Percentiles rank a stretch among this genome's conserved stretches.
These are phyloP conservation scores for Penicillium griseofulvum DNA, from an alignment of 2,329 filamentous ascomycete genomes.

Conservation along the genomic window DNA sequence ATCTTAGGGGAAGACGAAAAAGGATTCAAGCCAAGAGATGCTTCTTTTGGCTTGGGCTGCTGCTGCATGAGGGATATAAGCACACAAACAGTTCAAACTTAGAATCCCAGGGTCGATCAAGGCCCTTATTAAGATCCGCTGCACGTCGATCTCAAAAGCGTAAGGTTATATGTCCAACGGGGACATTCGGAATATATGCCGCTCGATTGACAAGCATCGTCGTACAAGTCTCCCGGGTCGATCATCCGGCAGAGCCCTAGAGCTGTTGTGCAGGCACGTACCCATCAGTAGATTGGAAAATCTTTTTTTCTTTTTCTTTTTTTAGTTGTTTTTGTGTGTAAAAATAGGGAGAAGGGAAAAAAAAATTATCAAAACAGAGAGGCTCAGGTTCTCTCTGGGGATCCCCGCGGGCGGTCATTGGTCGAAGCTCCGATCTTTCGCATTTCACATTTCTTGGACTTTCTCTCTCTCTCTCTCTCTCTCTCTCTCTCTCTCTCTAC, in stretches of 20 bases:
- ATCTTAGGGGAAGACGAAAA: not conserved
- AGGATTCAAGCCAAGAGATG: not conserved
- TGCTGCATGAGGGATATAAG: constrained; percentile 18
- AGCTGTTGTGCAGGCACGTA: not conserved
- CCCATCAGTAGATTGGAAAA: not conserved
- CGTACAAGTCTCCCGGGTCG: constrained; percentile 30
- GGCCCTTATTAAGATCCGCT: constrained; percentile 12
- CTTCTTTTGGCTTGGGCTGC: constrained; percentile 15
- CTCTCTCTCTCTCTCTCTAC: not conserved
- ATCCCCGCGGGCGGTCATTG: constrained; percentile 15
- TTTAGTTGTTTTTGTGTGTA: too few relatives aligned
- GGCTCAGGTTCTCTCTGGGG: constrained; percentile 1
- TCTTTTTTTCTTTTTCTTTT: too few relatives aligned
- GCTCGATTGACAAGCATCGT: constrained; percentile 28
- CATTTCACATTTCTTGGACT: not conserved
- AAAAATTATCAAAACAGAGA: not conserved
- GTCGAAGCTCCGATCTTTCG: constrained; percentile 15
- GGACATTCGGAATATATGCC: constrained; percentile 31
- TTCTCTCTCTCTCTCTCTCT: not conserved
- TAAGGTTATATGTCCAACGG: constrained; percentile 24
- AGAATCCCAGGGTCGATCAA: constrained; percentile 7
- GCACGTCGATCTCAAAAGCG: constrained; percentile 13
- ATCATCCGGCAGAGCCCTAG: constrained; percentile 20
- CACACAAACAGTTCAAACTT: constrained; percentile 24
- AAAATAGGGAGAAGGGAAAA: constrained; percentile 2